Evolutionary conservation across 108 stramenopile genomes (phyloP).

Genomic region (Nitzschia sp.): DNA sequence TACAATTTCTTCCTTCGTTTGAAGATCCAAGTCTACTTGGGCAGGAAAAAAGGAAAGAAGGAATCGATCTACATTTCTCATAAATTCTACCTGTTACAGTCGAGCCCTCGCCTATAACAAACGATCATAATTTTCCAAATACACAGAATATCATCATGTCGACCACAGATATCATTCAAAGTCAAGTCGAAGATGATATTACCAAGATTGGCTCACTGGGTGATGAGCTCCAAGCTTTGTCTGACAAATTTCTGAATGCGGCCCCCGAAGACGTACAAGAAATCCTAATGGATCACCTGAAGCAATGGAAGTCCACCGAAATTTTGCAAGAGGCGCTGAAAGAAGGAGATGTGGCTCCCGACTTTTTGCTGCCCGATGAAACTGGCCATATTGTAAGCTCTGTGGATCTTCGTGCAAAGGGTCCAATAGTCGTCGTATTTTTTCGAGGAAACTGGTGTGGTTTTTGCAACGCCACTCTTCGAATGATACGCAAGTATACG

Average conservation of each 20-base stretch:
- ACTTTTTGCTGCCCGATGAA: constrained; percentile 25
- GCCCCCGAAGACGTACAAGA: constrained; percentile 7
- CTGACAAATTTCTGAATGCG: neutral
- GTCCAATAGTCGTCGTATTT: constrained; percentile 22
- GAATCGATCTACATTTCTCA: no score
- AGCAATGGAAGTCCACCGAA: neutral
- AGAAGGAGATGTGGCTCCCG: constrained; percentile 9
- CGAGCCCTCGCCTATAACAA: no score
- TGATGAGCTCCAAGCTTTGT: neutral
- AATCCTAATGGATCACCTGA: neutral
- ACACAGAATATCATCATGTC: neutral
- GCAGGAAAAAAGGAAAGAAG: no score
- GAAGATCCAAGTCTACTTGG: no score
- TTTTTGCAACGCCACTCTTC: constrained; percentile 14
- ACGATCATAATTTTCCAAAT: no score
- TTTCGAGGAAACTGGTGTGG: constrained; percentile 31
- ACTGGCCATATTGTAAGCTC: constrained; percentile 4
- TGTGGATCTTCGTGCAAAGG: constrained; percentile 14
- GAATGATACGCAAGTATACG: constrained; percentile 10
- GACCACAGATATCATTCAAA: neutral
- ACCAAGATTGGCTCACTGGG: neutral
- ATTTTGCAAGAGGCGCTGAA: constrained; percentile 12
- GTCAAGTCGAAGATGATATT: neutral
- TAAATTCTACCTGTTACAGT: no score
- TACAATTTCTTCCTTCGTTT: no score